Conservation (phyloP, 257 asterid species). For the Handroanthus guayacan region DNA sequence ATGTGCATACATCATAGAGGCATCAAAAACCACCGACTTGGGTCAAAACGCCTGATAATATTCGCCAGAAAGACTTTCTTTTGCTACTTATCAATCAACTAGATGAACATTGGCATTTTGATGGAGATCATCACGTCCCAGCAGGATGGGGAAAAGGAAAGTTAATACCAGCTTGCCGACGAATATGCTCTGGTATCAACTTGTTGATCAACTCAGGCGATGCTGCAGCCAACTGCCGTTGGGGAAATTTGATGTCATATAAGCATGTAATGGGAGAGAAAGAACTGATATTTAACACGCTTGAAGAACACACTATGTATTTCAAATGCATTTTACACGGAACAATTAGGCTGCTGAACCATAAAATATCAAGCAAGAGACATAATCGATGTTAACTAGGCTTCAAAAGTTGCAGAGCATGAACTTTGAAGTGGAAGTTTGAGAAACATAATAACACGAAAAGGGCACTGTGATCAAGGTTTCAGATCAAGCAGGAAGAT, state of each 20-base stretch:
- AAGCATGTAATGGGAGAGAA: neutral
- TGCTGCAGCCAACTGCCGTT: slow-evolving; percentile 74
- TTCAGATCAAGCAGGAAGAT: neutral
- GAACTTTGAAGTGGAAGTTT: neutral
- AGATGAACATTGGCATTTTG: slow-evolving; percentile 4
- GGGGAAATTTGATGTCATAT: slow-evolving; percentile 28
- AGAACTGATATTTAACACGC: neutral
- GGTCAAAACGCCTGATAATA: slow-evolving; percentile 36
- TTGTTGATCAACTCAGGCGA: slow-evolving; percentile 74
- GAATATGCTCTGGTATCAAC: slow-evolving; percentile 60
- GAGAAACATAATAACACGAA: neutral
- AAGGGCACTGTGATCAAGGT: neutral
- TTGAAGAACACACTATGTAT: neutral
- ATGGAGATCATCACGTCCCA: slow-evolving; percentile 38
- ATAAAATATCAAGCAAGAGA: neutral
- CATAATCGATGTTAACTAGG: neutral
- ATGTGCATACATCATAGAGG: slow-evolving; percentile 51
- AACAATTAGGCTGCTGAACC: neutral
- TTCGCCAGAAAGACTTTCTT: slow-evolving; percentile 27
- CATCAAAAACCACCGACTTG: slow-evolving; percentile 41
- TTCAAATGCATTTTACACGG: neutral
- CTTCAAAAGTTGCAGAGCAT: neutral
- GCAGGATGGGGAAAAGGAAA: slow-evolving; percentile 45
- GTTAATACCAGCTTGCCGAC: slow-evolving; percentile 49
- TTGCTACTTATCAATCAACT: slow-evolving; percentile 36